Base-by-base conservation (phyloP, 225 moss, liverwort and hornwort species). In the Sphagnum tenellum region DNA sequence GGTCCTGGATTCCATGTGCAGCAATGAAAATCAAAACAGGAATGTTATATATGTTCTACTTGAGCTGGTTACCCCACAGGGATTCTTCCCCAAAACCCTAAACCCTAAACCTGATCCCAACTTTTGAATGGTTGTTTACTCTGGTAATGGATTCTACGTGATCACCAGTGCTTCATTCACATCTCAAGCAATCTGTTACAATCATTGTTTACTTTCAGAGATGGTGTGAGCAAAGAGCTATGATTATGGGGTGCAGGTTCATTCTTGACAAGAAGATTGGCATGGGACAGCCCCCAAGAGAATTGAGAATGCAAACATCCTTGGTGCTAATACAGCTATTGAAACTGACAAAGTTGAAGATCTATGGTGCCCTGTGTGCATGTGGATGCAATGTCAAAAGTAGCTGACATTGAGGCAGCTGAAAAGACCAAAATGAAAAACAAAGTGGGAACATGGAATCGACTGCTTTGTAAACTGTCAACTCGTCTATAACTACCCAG, bases 231-330 rank as follows among this genome's bases (percentile, higher is more conserved):
- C 29, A 29, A 29, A 29, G 29, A 29, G 29, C 29, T 29, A 29
- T 29, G 29, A 29, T 29, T 29, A 0, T 29, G 29, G 29, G 29
- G 29, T 57, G 64, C 89, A 98, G 96, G 61, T 98, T 98, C 67
- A 98, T 98, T 72, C 66, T 98, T 72, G 90, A 98, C 74, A 95
- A 90, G 85, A 98, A 86, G 78, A 98, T 98, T 13, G 92, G 96
- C 72, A 92, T 98, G 6, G 96, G 96, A 47, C 96, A 98, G 72
- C 96, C 96, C 3, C 29, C 0, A 98, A 93, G 60, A 92, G 92
- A 44, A 92, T 98, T 58, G 92, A 98, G 61, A 87, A 98, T 64
- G 96, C 92, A 7, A 92, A 89, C 2, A 90, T 93, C 71, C 73
- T 98, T 64, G 96, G 92, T 6, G 92, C 92, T 0, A 98, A 98